Evolutionary conservation across 805 yeast genomes (phyloP).

Genomic region (Wickerhamiella cacticola): DNA sequence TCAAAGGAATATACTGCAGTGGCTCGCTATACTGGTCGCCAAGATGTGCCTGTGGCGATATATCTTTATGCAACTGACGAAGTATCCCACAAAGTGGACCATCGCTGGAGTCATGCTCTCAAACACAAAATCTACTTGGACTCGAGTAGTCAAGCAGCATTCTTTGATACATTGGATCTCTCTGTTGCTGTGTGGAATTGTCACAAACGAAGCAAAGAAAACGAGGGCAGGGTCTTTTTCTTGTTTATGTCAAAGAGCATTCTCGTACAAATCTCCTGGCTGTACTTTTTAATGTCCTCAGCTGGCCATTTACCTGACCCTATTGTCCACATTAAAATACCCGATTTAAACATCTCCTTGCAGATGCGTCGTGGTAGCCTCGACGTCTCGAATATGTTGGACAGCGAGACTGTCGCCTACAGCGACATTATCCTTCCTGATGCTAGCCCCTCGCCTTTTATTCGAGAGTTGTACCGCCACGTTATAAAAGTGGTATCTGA

Average conservation of each 20-base stretch:
- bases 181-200: conserved; percentile 42
- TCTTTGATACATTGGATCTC: conserved; percentile 61
- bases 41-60: conserved; percentile 41
- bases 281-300: conserved; percentile 7
- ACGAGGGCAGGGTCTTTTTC: background rate
- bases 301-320: background rate
- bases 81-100: conserved; percentile 18
- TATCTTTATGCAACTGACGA: conserved; percentile 42
- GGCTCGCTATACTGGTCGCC: conserved; percentile 47
- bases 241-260: conserved; percentile 11
- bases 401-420: conserved; percentile 11
- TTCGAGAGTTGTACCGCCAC: background rate
- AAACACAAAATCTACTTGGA: conserved; percentile 22
- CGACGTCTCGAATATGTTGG: background rate
- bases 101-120: conserved; percentile 19
- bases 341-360: conserved; percentile 13
- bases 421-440: conserved; percentile 13
- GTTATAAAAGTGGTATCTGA: conserved; percentile 13
- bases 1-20: conserved; percentile 76
- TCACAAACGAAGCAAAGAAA: background rate
- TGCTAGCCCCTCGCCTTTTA: conserved; percentile 14
- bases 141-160: conserved; percentile 32
- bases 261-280: conserved; percentile 11
- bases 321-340: conserved; percentile 5
- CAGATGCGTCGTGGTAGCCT: background rate